phyloP scores from a whole-genome alignment of 2,329 filamentous ascomycete genomes.

The Trichophyton mentagrophytes region DNA sequence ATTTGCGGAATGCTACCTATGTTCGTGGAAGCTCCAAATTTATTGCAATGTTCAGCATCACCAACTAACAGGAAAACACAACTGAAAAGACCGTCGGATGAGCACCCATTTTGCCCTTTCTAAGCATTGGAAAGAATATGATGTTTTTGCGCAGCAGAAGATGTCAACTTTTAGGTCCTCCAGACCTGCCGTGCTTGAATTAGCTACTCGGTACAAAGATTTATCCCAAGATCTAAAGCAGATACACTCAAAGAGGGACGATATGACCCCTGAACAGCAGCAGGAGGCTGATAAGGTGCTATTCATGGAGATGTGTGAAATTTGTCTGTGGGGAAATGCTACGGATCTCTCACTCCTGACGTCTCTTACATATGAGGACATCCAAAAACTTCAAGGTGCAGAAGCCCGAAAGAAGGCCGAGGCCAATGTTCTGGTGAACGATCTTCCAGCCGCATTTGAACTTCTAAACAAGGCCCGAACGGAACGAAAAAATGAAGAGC shows the following conservation, averaged over 20 bases:
- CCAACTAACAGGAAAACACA: background rate
- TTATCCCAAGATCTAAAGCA: constrained; percentile 55
- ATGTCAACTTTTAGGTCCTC: constrained; percentile 86
- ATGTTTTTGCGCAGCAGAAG: constrained; percentile 82
- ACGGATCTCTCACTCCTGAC: constrained; percentile 88
- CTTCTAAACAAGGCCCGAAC: constrained; percentile 53
- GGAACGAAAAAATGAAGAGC: constrained; percentile 47
- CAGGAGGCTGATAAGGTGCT: constrained; percentile 61
- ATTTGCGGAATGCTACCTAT: constrained; percentile 88
- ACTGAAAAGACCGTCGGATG: constrained; percentile 51
- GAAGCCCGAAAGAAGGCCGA: constrained; percentile 75
- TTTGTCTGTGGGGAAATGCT: constrained; percentile 94
- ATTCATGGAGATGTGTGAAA: constrained; percentile 89
- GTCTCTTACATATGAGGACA: constrained; percentile 83
- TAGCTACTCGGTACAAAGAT: constrained; percentile 65
- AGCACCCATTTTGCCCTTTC: constrained; percentile 65
- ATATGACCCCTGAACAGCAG: constrained; percentile 32
- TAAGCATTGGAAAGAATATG: constrained; percentile 75
- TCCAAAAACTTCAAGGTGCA: constrained; percentile 87
- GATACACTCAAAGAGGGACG: constrained; percentile 25
- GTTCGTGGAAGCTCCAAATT: constrained; percentile 18
- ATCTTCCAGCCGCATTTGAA: constrained; percentile 61
- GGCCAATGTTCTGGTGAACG: constrained; percentile 83
- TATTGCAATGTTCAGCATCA: background rate
- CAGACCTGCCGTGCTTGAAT: constrained; percentile 68